Base-by-base conservation (phyloP, 352 stramenopile species). In the Pythium plurisporium region DNA sequence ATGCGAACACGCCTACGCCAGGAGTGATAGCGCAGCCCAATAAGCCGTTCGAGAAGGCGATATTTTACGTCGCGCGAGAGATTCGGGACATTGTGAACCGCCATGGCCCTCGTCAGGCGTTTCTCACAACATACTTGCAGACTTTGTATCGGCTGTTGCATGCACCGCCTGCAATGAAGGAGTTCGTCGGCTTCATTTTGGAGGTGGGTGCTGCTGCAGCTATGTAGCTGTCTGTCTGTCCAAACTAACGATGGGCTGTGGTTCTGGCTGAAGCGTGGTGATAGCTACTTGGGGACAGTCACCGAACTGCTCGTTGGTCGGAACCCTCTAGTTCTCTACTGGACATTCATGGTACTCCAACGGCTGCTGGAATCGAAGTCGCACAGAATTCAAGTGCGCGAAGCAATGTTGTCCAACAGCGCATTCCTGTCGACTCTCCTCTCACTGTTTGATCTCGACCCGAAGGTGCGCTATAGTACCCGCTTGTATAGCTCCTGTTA, bases 41-140 rank as follows among this genome's bases (percentile, higher is more conserved):
- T 54, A 91, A 93, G 43, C 79, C 80, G 22, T 93, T 83, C 40
- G 82, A 93, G 25, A 90, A 86, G 49, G 82, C 74, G 5, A 25
- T 79, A 17, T 91, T 78, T 40, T 70, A 85, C 7, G 58, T 91
- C 20, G 77, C 79, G 20, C 69, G 79, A 31, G 82, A 93, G 57
- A 76, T 93, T 17, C 66, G 86, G 48, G 76, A 93, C 38, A 66
- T 93, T 17, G 72, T 89, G 5, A 59, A 52, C 29, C 73, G 80
- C 2, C 75, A 90, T 29, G 79, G 82, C 17, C 55, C 79, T 4
- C 71, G 58, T 3, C 82, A 93, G 25, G 68, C 80, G 15, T 93
- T 89, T 51, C 60, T 92, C 11, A 62, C 58, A 20, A 89, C 81
- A 3, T 94, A 94, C 27, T 59, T 94, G 12, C 80, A 92, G 42